A percentile compares a stretch with the other conserved stretches of the same genome.
Evolutionary conservation across 2,329 filamentous ascomycete genomes (phyloP).

Genomic region (Phialocephala sp.): DNA sequence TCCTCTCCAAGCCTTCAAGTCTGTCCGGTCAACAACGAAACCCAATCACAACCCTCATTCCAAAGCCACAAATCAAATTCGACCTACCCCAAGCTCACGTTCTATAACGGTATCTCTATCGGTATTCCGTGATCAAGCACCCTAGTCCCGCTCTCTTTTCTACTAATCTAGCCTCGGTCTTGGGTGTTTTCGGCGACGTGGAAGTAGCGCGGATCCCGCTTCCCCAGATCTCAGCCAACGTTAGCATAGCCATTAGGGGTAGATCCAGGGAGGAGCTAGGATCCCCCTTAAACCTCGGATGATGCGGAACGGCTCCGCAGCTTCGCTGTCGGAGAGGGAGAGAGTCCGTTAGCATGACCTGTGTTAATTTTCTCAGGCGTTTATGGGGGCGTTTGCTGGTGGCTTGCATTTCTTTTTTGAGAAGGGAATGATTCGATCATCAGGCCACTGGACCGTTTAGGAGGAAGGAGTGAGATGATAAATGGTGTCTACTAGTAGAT

Average conservation of each 20-base stretch:
- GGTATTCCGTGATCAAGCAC: too few species aligned
- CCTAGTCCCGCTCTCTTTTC: neutral
- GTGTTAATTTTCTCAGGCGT: neutral
- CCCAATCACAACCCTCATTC: conserved; percentile 5
- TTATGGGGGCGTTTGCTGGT: too few species aligned
- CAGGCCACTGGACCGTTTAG: too few species aligned
- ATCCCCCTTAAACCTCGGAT: neutral
- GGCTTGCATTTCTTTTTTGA: too few species aligned
- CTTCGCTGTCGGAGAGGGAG: neutral
- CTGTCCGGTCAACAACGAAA: neutral
- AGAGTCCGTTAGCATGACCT: neutral
- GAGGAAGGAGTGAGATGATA: too few species aligned
- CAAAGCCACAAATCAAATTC: neutral
- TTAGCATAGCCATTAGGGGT: neutral
- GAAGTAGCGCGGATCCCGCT: conserved; percentile 11
- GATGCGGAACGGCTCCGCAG: conserved; percentile 2
- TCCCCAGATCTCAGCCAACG: neutral
- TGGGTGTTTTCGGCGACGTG: neutral
- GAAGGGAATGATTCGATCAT: too few species aligned
- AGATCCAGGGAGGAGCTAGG: neutral
- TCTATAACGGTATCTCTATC: too few species aligned
- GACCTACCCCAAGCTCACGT: neutral
- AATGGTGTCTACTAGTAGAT: too few species aligned
- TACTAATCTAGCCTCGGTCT: neutral
- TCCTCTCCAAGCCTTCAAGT: neutral